A percentile compares a stretch with the other conserved stretches of the same genome.
phyloP scores from a whole-genome alignment of 2,329 filamentous ascomycete genomes.

The Chaetomium olivaceum region DNA sequence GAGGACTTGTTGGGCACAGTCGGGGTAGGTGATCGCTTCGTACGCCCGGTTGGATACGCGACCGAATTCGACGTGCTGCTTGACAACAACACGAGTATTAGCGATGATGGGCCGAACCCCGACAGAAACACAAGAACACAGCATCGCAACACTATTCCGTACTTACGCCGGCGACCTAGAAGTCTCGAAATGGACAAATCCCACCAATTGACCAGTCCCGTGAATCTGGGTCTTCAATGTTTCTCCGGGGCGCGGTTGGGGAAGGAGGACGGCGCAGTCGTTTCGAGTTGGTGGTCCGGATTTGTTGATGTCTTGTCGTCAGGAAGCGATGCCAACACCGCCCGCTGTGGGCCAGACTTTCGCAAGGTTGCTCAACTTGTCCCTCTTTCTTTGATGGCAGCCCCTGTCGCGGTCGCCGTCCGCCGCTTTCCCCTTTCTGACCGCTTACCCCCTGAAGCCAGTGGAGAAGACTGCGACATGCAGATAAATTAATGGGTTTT shows the following conservation, averaged over 20 bases:
- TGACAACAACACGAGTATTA: not conserved
- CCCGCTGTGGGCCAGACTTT: slow-evolving; percentile 2
- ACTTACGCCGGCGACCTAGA: not conserved
- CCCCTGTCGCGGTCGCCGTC: slow-evolving; percentile 3
- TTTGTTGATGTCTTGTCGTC: slow-evolving; percentile 3
- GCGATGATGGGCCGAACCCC: not conserved
- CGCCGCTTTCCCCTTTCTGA: slow-evolving; percentile 10
- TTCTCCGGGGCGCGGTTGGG: not conserved
- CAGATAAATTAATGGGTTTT: not conserved
- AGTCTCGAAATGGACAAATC: not conserved
- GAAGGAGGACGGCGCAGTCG: not conserved
- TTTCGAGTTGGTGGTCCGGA: slow-evolving; percentile 10
- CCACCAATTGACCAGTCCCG: not conserved
- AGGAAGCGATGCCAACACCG: slow-evolving; percentile 8
- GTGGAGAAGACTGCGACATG: slow-evolving; percentile 6
- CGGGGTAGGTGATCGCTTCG: not conserved
- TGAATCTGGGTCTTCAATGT: not conserved
- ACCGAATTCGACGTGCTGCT: not conserved
- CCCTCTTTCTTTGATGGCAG: not conserved
- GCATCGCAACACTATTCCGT: too few relatives aligned
- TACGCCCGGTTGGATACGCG: not conserved
- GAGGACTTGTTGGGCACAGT: not conserved
- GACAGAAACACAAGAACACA: not conserved
- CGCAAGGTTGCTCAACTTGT: slow-evolving; percentile 11
- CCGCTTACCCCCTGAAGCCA: slow-evolving; percentile 21